Base-by-base conservation (phyloP, 2,329 filamentous ascomycete genomes). In the Botrytis porri region DNA sequence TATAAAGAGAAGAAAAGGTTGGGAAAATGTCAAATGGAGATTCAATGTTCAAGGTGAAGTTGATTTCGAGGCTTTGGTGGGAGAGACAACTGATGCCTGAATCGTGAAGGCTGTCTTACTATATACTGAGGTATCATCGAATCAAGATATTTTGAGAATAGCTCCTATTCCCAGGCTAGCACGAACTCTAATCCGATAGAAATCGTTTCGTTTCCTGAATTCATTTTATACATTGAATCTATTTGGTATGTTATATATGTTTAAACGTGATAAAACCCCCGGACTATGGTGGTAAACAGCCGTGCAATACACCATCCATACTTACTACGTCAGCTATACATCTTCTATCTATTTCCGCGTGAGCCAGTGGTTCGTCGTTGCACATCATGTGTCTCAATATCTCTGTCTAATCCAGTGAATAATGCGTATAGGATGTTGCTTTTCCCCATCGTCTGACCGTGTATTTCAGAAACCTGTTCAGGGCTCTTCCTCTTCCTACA, bases 11-110 rank as follows among this genome's bases (percentile, higher is more conserved):
- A 74, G 76, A 59, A 57, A 72, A 16, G 76, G 75, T 2, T 79
- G 76, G 75, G 76, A 79, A 69, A 64, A 73, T 70, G 76, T 80
- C n/a, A 75, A 60, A 59, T 79, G 78, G 78, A 69, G 39, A n/a
- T 77, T 78, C 67, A 70, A 74, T 10, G 71, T 59, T 25, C 64
- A 54, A n/a, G 72, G 66, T 12, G 63, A 60, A n/a, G 73, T 74
- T 22, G 74, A 74, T 65, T 71, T 72, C 61, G 59, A n/a, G 74
- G 73, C 62, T 73, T 72, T 72, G 62, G 70, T 41, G 62, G 59
- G 20, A 9, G 74, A 60, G 73, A 63, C 54, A n/a, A 54, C 10
- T 66, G 35, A 66, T 66, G 5, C n/a, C 9, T 54, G 35, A 29
- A 1, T 39, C 16, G 32, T 14, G 8, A 63, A n/a, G 12, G 25